phyloP scores from a whole-genome alignment of 164 flowering plant species.

The Liriodendron chinense region DNA sequence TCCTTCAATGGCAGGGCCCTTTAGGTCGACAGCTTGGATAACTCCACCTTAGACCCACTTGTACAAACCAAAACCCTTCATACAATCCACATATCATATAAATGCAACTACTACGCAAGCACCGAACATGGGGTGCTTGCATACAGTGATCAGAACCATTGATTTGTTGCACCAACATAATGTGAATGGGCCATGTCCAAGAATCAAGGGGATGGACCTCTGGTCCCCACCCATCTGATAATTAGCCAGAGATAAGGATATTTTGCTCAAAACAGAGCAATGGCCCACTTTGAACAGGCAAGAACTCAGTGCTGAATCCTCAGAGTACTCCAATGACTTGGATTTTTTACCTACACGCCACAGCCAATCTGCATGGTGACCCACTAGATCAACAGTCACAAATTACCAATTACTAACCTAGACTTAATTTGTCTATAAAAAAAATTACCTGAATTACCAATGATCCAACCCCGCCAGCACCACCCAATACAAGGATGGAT shows the following conservation, averaged over 20 bases:
- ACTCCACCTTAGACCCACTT: too few species aligned
- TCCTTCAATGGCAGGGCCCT: too few species aligned
- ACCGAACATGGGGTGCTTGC: too few species aligned
- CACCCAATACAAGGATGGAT: conserved; percentile 87
- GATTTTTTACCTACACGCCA: too few species aligned
- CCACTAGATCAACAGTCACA: neutral
- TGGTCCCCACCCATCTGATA: neutral
- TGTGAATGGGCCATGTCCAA: neutral
- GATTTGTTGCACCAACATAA: too few species aligned
- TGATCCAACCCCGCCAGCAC: conserved; percentile 97
- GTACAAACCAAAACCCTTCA: too few species aligned
- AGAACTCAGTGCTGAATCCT: neutral
- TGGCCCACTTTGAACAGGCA: neutral
- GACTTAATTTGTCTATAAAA: too few species aligned
- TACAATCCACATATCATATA: too few species aligned
- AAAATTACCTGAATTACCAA: conserved; percentile 81
- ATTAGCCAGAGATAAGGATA: neutral
- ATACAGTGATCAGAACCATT: too few species aligned
- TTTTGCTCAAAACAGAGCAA: neutral
- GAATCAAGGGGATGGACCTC: neutral
- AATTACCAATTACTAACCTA: neutral
- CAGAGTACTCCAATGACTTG: neutral
- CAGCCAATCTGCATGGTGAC: too few species aligned
- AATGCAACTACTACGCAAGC: too few species aligned
- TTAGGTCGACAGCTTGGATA: too few species aligned